Percentiles rank a stretch among this genome's conserved stretches.
phyloP scores from a whole-genome alignment of 2,329 filamentous ascomycete genomes.

The Aspergillus novofumigatus region DNA sequence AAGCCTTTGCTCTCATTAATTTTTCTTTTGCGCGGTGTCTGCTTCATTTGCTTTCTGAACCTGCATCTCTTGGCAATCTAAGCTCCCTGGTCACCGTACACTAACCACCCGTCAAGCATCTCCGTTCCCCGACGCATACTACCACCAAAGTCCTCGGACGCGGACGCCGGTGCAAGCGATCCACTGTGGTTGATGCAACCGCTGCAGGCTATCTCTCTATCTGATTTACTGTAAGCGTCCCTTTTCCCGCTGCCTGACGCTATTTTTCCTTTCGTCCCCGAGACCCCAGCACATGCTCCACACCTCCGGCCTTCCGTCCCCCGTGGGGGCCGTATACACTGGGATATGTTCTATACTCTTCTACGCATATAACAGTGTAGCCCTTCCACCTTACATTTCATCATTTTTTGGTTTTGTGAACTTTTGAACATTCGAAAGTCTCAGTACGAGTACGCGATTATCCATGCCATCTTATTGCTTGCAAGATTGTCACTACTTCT shows the following conservation, averaged over 20 bases:
- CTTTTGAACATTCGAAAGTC: constrained; percentile 7
- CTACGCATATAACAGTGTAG: background rate
- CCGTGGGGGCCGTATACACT: constrained; percentile 1
- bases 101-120: constrained; percentile 14
- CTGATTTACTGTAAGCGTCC: constrained; percentile 15
- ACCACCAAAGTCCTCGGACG: constrained; percentile 9
- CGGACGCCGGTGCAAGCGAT: constrained; percentile 10
- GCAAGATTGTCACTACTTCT: constrained; percentile 91
- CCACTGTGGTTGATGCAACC: constrained; percentile 10
- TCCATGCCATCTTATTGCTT: constrained; percentile 74
- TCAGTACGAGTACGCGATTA: constrained; percentile 40
- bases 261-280: constrained; percentile 8
- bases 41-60: constrained; percentile 1
- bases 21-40: background rate
- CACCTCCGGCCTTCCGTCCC: background rate
- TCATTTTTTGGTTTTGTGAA: constrained; percentile 1
- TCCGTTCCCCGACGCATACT: constrained; percentile 32
- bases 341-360: background rate
- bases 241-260: constrained; percentile 21
- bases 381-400: background rate
- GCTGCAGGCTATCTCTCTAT: constrained; percentile 1
- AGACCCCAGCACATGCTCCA: constrained; percentile 2
- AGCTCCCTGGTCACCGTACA: constrained; percentile 3
- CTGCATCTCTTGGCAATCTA: constrained; percentile 11
- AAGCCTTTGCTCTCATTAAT: background rate